Conservation (phyloP, 2,329 filamentous ascomycete species). For the Delphinella strobiligena region DNA sequence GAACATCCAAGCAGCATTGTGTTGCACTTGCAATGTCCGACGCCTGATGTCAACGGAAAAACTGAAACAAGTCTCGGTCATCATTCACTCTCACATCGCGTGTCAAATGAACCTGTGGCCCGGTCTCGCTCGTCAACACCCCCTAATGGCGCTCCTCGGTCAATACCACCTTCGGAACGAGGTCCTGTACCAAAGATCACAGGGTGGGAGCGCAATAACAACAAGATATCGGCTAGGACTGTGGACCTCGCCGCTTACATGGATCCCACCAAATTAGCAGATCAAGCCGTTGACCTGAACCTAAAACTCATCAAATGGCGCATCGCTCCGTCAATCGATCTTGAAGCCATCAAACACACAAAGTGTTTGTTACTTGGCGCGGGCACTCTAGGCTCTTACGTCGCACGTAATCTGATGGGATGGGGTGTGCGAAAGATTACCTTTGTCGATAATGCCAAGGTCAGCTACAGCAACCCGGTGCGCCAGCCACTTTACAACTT, state of each 20-base stretch:
- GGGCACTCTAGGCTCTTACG: conserved; percentile 87
- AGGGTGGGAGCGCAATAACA: conserved; percentile 82
- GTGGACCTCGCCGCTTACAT: conserved; percentile 86
- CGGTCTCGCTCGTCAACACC: conserved; percentile 8
- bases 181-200: conserved; percentile 63
- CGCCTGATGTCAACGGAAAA: conserved; percentile 15
- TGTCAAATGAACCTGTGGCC: conserved; percentile 10
- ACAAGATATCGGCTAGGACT: conserved; percentile 65
- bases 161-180: conserved; percentile 6
- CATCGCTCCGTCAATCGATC: conserved; percentile 74
- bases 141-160: conserved; percentile 13
- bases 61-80: conserved; percentile 7
- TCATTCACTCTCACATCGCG: no score
- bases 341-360: conserved; percentile 79
- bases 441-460: conserved; percentile 84
- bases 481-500: conserved; percentile 88
- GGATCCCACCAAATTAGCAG: conserved; percentile 76
- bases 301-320: conserved; percentile 99
- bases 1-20: conserved; percentile 76
- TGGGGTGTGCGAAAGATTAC: conserved; percentile 96
- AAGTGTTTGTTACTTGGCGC: conserved; percentile 86
- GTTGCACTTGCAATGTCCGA: conserved; percentile 44
- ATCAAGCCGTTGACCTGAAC: conserved; percentile 91
- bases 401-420: conserved; percentile 80
- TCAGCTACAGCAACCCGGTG: conserved; percentile 94